Evolutionary conservation across 1,139 yeast genomes (phyloP).

Genomic region (Nakaseomyces sp.): DNA sequence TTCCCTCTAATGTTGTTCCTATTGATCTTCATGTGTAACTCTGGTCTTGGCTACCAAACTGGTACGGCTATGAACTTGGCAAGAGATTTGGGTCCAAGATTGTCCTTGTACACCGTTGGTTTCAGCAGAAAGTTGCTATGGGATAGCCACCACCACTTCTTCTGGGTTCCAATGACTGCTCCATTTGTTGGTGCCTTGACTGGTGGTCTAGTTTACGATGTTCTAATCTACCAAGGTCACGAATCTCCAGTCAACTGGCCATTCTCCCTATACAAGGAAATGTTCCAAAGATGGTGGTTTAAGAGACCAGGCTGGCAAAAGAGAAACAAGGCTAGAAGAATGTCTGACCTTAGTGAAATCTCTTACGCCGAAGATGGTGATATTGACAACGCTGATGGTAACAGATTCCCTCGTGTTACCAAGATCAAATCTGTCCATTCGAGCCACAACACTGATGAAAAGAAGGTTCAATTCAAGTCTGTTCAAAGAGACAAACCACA

Average conservation of each 20-base stretch:
- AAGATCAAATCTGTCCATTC: constrained; percentile 14
- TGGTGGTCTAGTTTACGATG: constrained; percentile 41
- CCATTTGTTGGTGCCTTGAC: constrained; percentile 38
- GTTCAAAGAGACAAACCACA: constrained; percentile 21
- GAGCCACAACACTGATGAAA: constrained; percentile 18
- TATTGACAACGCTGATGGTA: constrained; percentile 5
- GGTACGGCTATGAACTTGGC: constrained; percentile 46
- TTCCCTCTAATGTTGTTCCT: constrained; percentile 40
- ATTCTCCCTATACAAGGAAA: constrained; percentile 21
- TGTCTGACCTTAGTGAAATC: constrained; percentile 26
- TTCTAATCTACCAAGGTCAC: constrained; percentile 41
- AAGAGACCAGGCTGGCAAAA: constrained; percentile 26
- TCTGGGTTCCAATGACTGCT: constrained; percentile 44
- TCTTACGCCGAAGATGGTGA: constrained; percentile 22
- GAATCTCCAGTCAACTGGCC: constrained; percentile 43
- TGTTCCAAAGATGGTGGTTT: constrained; percentile 22
- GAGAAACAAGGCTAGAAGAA: constrained; percentile 22
- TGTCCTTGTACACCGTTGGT: constrained; percentile 40
- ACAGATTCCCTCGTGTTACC: constrained; percentile 12
- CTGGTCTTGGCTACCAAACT: constrained; percentile 41
- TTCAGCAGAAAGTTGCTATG: constrained; percentile 36
- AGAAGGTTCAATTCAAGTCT: constrained; percentile 23
- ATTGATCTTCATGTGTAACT: constrained; percentile 38
- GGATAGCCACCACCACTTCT: constrained; percentile 36
- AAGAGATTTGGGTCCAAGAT: constrained; percentile 45